Conservation (phyloP, 129 eudicot genomes). For the sunflower (Helianthus annuus) region HanXRQr2.0-SUNRISE NC_035449.2:1653641-1654140, state of each 20-base stretch:
- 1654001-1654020: conserved; percentile 6
- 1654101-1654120: too few relatives aligned
- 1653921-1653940: not conserved
- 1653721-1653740: conserved; percentile 30
- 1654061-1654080: too few relatives aligned
- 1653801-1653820: conserved; percentile 75
- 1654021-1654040: conserved; percentile 18
- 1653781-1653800: conserved; percentile 61
- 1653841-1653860: conserved; percentile 29
- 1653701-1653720: conserved; percentile 8
- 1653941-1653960: conserved; percentile 3
- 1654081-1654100: too few relatives aligned
- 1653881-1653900: conserved; percentile 40
- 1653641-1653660: conserved; percentile 29
- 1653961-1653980: not conserved
- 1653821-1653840: conserved; percentile 48
- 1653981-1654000: not conserved
- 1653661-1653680: conserved; percentile 17
- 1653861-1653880: conserved; percentile 37
- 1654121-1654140: too few relatives aligned
- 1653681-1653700: conserved; percentile 21
- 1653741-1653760: conserved; percentile 49
- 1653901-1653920: conserved; percentile 41
- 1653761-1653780: conserved; percentile 56
- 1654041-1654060: conserved; percentile 8